A percentile compares a stretch with the other conserved stretches of the same genome.
phyloP scores from a whole-genome alignment of 495 filamentous ascomycete species.

The Daldinia decipiens region DNA sequence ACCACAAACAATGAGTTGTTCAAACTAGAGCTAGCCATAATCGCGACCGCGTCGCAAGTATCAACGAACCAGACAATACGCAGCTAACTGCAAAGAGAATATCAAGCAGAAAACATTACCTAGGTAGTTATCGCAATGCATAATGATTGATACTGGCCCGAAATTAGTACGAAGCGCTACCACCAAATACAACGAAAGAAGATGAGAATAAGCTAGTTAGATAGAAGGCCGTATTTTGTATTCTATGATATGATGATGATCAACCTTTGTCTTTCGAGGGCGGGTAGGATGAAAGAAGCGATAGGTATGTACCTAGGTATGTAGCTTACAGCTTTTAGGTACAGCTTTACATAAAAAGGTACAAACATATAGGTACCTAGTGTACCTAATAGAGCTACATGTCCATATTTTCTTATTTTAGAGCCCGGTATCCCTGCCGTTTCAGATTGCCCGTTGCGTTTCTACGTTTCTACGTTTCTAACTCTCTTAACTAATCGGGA shows the following conservation, averaged over 20 bases:
- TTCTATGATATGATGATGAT: constrained; percentile 18
- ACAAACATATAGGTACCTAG: no score
- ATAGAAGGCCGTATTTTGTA: constrained; percentile 14
- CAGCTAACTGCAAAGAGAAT: not conserved
- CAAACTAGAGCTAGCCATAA: constrained; percentile 19
- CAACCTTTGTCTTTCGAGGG: constrained; percentile 21
- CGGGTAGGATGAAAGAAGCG: constrained; percentile 23
- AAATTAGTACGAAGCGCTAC: constrained; percentile 13
- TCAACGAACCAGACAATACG: constrained; percentile 2
- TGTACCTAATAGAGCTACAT: no score
- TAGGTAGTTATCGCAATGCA: constrained; percentile 6
- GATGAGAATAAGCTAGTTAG: constrained; percentile 17
- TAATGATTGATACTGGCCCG: constrained; percentile 16
- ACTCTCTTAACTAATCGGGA: no score
- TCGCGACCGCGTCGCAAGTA: constrained; percentile 16
- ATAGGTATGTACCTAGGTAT: no score
- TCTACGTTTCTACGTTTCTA: not conserved
- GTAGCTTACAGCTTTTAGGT: no score
- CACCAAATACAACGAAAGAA: constrained; percentile 11
- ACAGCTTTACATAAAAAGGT: no score
- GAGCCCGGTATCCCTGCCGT: constrained; percentile 33
- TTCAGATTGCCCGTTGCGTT: constrained; percentile 31
- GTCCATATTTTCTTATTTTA: constrained; percentile 39
- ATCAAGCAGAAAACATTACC: not conserved
- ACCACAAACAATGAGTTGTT: constrained; percentile 23